Base-by-base conservation (phyloP, 768 basidiomycete species). In the Nidularia pulvinata region DNA sequence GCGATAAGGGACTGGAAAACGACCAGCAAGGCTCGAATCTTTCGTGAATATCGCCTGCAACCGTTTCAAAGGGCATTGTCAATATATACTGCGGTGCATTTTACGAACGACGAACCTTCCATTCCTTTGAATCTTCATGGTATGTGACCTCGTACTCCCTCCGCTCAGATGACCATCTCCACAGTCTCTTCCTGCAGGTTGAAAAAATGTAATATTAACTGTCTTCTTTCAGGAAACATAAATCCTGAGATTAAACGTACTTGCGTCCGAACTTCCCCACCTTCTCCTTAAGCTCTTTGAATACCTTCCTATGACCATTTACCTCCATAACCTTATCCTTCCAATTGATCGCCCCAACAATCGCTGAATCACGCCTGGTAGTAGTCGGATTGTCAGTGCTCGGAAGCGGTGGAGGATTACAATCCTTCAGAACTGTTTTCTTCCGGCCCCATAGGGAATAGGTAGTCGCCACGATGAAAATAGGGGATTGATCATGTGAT, bases 261-360 rank as follows among this genome's bases (percentile, higher is more conserved):
- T 65, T 70, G 47, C 68, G 70, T 50, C 71, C 65, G 50, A 79
- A 70, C 4, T 71, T 55, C 5, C 69, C 69, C n/a, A 70, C 65
- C 30, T 66, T 76, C 35, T 70, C 57, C 56, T 75, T 72, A 32
- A 82, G 57, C 42, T 80, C 78, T 4, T 65, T 51, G 43, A 81
- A 55, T 36, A 63, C 61, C 56, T 72, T 76, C 54, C 66, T 70
- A 39, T 72, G 67, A 0, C 80, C 79, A 44, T 65, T 59, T 6
- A 82, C 65, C 60, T 81, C 79, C 30, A 83, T 70, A 7, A 65
- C 63, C 62, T 77, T 78, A 44, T 80, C 78, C 52, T 69, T 69
- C 81, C 81, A 83, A 53, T 79, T 69, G 39, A 83, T 80, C 5
- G 69, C 70, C 2, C 77, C 81, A 6, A 79, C 79, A n/a, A 66